phyloP scores from a whole-genome alignment of 2,329 filamentous ascomycete species.

The Fusarium bactridioides region DNA sequence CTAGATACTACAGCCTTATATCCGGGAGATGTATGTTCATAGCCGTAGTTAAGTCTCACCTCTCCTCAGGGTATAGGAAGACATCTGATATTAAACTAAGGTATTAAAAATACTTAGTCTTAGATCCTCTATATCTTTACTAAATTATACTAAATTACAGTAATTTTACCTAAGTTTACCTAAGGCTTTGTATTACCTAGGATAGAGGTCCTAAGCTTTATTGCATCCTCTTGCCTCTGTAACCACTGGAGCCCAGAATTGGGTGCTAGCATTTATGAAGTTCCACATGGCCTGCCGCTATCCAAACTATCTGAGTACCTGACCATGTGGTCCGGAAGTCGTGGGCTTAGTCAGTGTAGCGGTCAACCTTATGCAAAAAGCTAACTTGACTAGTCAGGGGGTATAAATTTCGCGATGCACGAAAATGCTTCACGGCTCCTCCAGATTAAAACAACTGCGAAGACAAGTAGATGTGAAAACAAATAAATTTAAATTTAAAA shows the following conservation, averaged over 20 bases:
- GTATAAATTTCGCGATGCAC: not conserved
- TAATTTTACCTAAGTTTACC: no score
- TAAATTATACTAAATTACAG: no score
- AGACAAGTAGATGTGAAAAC: fast-evolving
- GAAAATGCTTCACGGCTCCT: not conserved
- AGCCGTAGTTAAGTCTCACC: not conserved
- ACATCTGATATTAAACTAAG: no score
- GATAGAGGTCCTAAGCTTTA: no score
- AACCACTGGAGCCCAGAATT: not conserved
- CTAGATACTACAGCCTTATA: not conserved
- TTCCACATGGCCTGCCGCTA: not conserved
- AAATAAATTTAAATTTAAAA: fast-evolving
- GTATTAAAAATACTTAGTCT: no score
- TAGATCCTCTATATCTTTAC: no score
- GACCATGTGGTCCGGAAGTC: not conserved
- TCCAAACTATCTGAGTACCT: not conserved
- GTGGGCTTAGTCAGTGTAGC: not conserved
- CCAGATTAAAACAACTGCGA: not conserved
- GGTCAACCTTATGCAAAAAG: not conserved
- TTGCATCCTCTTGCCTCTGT: no score
- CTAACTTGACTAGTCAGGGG: not conserved
- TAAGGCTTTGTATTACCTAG: no score
- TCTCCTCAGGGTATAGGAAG: no score
- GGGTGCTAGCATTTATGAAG: not conserved
- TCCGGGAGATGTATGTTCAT: not conserved